Evolutionary conservation across 495 filamentous ascomycete genomes (phyloP).

Genomic region (Penicillium fimorum): DNA sequence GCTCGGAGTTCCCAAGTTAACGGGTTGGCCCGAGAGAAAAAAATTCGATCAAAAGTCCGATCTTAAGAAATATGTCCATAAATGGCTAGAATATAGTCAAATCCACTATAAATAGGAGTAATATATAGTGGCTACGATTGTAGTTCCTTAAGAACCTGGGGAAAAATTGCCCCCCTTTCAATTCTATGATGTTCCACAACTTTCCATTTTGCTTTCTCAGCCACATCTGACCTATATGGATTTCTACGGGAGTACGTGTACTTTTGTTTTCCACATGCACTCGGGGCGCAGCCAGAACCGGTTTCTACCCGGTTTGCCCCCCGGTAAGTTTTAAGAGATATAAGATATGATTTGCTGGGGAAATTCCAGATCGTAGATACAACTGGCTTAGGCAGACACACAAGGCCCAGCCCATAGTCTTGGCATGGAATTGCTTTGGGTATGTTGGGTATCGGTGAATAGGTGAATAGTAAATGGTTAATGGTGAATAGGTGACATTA

Average conservation of each 20-base stretch:
- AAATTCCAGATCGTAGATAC: not conserved
- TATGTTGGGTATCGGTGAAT: not conserved
- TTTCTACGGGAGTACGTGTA: not conserved
- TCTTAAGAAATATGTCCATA: not conserved
- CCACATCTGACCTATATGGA: not conserved
- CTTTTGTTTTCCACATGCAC: not conserved
- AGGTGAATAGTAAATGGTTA: not conserved
- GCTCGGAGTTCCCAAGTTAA: not conserved
- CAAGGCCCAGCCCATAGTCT: slow-evolving; percentile 3
- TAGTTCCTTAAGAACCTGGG: not conserved
- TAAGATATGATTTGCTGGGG: not conserved
- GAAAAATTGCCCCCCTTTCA: slow-evolving; percentile 1
- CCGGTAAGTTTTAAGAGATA: not conserved
- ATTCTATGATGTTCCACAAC: not conserved
- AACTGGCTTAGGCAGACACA: slow-evolving; percentile 1
- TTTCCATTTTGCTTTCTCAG: slow-evolving; percentile 2
- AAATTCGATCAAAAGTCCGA: not conserved
- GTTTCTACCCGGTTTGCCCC: slow-evolving; percentile 1
- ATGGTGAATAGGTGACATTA: not conserved
- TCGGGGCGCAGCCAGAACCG: slow-evolving; percentile 3
- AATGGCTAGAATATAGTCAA: not conserved
- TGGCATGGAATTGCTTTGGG: not conserved
- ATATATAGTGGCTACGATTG: not conserved
- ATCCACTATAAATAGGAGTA: not conserved
- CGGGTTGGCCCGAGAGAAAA: not conserved